A percentile compares a stretch with the other conserved stretches of the same genome.
phyloP scores from a whole-genome alignment of 352 stramenopile genomes.

The Globisporangium paroecandrum region DNA sequence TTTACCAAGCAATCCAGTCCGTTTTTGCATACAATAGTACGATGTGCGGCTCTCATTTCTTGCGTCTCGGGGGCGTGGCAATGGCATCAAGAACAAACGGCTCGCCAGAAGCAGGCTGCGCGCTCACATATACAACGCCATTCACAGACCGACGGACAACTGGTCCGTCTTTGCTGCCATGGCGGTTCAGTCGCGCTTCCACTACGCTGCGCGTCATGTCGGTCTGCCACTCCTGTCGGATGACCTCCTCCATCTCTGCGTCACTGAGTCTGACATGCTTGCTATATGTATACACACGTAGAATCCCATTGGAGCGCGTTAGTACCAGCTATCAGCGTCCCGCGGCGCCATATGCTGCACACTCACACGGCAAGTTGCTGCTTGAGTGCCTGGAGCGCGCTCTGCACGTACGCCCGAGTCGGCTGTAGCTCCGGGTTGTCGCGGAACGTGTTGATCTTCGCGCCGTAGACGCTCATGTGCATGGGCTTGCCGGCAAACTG shows the following conservation, averaged over 20 bases:
- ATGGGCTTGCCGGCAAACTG: conserved; percentile 45
- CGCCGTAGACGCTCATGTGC: conserved; percentile 59
- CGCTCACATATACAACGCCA: conserved; percentile 43
- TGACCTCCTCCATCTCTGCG: conserved; percentile 42
- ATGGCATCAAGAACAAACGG: conserved; percentile 39
- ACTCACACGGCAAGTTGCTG: conserved; percentile 36
- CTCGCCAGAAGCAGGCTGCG: conserved; percentile 20
- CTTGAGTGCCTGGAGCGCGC: conserved; percentile 37
- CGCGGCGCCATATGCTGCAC: neutral
- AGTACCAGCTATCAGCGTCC: neutral
- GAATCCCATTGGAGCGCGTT: neutral
- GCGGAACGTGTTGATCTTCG: conserved; percentile 62
- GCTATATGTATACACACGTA: conserved; percentile 2
- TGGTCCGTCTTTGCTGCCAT: conserved; percentile 49
- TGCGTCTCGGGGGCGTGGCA: conserved; percentile 19
- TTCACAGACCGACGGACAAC: conserved; percentile 47
- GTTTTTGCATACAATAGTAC: neutral
- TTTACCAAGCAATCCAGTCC: neutral
- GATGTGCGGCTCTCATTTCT: conserved; percentile 10
- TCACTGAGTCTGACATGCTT: conserved; percentile 31
- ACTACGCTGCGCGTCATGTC: conserved; percentile 52
- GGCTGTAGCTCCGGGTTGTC: conserved; percentile 49
- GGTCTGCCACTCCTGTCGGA: conserved; percentile 62
- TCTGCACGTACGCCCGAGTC: conserved; percentile 39
- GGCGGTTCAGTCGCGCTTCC: conserved; percentile 55